Evolutionary conservation across 139 green algal species (phyloP), one percentile per base, ranked within the genome.

Genomic region (Nannochloris sp.): DNA sequence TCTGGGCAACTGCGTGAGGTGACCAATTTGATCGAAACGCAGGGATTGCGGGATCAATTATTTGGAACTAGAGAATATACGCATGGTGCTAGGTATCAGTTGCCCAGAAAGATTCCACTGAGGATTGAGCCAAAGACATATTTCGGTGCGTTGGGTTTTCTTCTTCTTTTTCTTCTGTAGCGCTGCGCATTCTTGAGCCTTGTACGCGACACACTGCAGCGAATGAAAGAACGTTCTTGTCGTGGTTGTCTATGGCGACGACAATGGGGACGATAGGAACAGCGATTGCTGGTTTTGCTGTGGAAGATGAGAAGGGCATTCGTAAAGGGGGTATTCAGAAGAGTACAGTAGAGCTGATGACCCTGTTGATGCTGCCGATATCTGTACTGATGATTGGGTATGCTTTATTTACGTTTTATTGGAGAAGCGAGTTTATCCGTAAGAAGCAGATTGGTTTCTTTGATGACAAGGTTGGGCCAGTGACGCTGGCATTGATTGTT

Each of bases 61-160:
- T 78, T 73, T 48, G 71, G 71, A 7, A 73, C 71, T 11, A 27
- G 65, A 31, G 27, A 36, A 4, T 51, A 78, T 44, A 78, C 71
- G 19, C 46, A 68, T 43, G 85, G 83, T 1, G 83, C 84, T 3
- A 29, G 71, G 5, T 75, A 84, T 25, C 85, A 94, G 70, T 62
- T 88, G 19, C 84, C 87, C 1, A 74, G 87, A 15, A 85, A 84
- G 34, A 77, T 91, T 19, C 87, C 87, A 3, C 79, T 95, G 69
- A 72, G 87, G 1, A 88, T 95, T 18, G 88, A 95, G 70, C 88
- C 88, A 12, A 95, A 95, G 61, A 90, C 81, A 5, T 95, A 86
- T 56, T 95, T 95, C 70, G 86, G 87, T 94, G 57, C 53, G 61
- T 34, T 14, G 4, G 7, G 48, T 43, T 48, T 29, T 18, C 0